Base-by-base conservation (phyloP, 352 stramenopile genomes). In the Pythium volutum region DNA sequence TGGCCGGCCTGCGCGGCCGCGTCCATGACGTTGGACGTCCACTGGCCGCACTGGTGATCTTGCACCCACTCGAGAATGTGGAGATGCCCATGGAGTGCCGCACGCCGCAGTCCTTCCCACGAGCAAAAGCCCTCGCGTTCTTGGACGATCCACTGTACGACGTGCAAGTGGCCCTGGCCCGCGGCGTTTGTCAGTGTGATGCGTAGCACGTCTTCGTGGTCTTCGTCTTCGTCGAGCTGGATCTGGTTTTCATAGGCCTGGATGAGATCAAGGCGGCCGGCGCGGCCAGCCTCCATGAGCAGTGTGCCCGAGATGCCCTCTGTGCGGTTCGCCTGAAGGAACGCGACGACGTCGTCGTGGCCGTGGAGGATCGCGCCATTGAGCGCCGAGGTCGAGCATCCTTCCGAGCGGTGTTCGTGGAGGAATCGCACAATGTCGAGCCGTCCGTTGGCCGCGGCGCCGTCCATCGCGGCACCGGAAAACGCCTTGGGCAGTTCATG, bases 41-140 rank as follows among this genome's bases (percentile, higher is more conserved):
- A 70, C 14, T 74, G 54, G 2, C 66, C 62, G 22, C 59, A 64
- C 10, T 60, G 15, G 26, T 64, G 53, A 16, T 56, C 65, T 33
- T 67, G 65, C 4, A 72, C 59, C 60, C 65, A 73, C 34, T 64
- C 7, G 10, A 74, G 53, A 34, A 71, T 62, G 36, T 68, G 52
- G 22, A 74, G 39, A 23, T 70, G 58, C 18, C 67, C 67, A 27
- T 65, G 34, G 22, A 59, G 36, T 5, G 67, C 67, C 2, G 67
- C 67, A 9, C 65, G 65, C 18, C 54, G 54, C 15, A 72, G 47
- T 8, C 54, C 65, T 34, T 73, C 56, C 64, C 64, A 71, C 11
- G 64, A 67, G 49, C 64, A 71, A 39, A 67, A 59, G 3, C 58
- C 58, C 3, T 67, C 64, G 22, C 64, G 64, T 43, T 71, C 64